A percentile compares a stretch with the other conserved stretches of the same genome.
phyloP scores from a whole-genome alignment of 1,284 basidiomycete genomes.

The Boletus sp. region DNA sequence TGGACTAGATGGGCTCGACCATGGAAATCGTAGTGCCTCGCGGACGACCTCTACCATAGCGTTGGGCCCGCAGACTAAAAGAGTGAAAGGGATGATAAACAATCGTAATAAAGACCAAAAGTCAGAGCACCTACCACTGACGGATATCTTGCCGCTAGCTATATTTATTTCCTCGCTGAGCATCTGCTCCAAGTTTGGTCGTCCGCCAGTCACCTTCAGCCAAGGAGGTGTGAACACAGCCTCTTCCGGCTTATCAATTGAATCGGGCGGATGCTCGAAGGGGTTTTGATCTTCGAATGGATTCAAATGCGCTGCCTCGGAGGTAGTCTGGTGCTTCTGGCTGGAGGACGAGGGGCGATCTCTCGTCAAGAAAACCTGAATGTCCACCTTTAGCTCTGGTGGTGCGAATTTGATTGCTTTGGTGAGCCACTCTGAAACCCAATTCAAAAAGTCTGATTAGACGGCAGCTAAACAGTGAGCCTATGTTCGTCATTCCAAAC shows the following conservation, averaged over 20 bases:
- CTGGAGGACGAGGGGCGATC: not conserved
- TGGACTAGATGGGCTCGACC: slow-evolving; percentile 32
- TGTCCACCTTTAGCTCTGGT: slow-evolving; percentile 24
- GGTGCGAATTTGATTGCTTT: slow-evolving; percentile 21
- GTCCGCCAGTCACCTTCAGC: slow-evolving; percentile 15
- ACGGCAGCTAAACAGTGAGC: too few relatives aligned
- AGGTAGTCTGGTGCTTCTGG: not conserved
- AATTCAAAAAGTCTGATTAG: slow-evolving; percentile 24
- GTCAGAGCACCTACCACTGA: slow-evolving; percentile 13
- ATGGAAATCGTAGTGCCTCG: slow-evolving; percentile 34
- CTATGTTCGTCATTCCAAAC: not conserved
- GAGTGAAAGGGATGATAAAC: not conserved
- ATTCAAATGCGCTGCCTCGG: not conserved
- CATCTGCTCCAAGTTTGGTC: slow-evolving; percentile 16
- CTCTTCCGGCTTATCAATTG: not conserved
- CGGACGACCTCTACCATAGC: slow-evolving; percentile 1
- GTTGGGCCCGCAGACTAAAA: slow-evolving; percentile 10
- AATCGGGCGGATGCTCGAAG: not conserved
- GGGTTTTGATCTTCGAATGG: slow-evolving; percentile 1
- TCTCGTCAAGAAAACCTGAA: slow-evolving; percentile 31
- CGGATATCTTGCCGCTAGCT: slow-evolving; percentile 12
- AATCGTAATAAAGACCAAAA: not conserved
- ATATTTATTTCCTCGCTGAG: slow-evolving; percentile 14
- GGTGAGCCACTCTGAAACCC: slow-evolving; percentile 29
- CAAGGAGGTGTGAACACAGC: slow-evolving; percentile 3